These are phyloP conservation scores for Magnusiomyces sp. DNA, from an alignment of 1,139 yeast genomes.

Conservation along the genomic window DNA sequence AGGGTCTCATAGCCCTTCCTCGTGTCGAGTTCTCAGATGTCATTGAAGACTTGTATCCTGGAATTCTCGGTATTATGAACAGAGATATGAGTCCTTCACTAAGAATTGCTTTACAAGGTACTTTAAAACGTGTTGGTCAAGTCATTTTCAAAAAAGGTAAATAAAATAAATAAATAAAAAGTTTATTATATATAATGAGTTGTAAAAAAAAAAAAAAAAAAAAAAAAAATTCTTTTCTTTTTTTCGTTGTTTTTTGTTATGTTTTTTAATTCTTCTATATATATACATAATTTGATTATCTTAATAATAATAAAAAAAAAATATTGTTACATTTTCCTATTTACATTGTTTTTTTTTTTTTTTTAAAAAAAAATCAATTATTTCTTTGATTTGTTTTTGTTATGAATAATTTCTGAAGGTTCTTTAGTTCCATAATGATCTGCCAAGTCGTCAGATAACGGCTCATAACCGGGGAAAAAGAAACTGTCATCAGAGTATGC, in stretches of 20 bases:
- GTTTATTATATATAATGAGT: background rate
- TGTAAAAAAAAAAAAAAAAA: background rate
- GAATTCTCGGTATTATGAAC: slow-evolving; percentile 57
- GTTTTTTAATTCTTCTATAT: too few relatives aligned
- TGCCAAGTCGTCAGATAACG: too few relatives aligned
- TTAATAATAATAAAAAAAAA: background rate
- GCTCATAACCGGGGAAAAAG: too few relatives aligned
- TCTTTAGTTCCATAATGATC: too few relatives aligned
- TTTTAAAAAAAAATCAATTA: too few relatives aligned
- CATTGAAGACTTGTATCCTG: slow-evolving; percentile 59
- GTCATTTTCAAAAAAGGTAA: slow-evolving; percentile 16
- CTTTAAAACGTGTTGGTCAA: slow-evolving; percentile 47
- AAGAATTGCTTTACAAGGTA: slow-evolving; percentile 56
- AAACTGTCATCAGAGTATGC: too few relatives aligned
- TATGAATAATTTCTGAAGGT: too few relatives aligned
- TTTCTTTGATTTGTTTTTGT: too few relatives aligned
- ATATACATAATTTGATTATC: too few relatives aligned
- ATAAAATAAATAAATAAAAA: slow-evolving; percentile 22
- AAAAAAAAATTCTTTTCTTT: too few relatives aligned
- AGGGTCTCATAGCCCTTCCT: slow-evolving; percentile 71
- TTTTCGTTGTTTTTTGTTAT: too few relatives aligned
- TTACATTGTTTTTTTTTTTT: background rate
- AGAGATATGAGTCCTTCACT: slow-evolving; percentile 64
- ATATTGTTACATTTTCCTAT: background rate
- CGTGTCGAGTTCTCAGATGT: slow-evolving; percentile 61